Conservation (phyloP, 2,329 filamentous ascomycete genomes). For the Pseudocercospora fuligena region DNA sequence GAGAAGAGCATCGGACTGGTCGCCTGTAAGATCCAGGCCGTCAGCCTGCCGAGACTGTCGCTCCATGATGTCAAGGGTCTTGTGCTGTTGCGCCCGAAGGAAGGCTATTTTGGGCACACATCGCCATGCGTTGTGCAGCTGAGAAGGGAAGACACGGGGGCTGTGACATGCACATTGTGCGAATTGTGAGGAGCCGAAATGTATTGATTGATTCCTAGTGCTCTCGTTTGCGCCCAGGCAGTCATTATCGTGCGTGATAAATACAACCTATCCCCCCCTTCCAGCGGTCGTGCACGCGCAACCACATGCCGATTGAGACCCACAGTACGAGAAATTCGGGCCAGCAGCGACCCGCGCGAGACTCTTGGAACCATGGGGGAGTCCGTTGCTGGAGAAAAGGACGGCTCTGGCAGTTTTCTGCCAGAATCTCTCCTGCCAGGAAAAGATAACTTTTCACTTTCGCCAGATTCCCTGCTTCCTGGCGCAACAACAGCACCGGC, state of each 20-base stretch:
- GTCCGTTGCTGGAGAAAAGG: slow-evolving; percentile 7
- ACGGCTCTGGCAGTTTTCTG: slow-evolving; percentile 1
- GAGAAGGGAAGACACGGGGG: background rate
- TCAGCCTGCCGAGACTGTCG: slow-evolving; percentile 7
- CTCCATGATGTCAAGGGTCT: background rate
- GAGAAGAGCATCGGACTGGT: too few relatives aligned
- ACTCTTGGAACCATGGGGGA: slow-evolving; percentile 6
- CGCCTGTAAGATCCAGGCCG: background rate
- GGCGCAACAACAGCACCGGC: background rate
- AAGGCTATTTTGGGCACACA: background rate
- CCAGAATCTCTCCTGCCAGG: background rate
- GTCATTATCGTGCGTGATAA: slow-evolving; percentile 2
- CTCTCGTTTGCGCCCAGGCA: background rate
- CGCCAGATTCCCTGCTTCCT: background rate
- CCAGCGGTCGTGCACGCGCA: slow-evolving; percentile 3
- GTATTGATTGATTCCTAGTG: background rate
- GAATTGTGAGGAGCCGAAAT: background rate
- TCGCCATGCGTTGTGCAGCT: background rate
- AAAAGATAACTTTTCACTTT: background rate
- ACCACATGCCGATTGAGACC: slow-evolving; percentile 8
- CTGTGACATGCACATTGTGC: background rate
- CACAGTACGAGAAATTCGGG: background rate
- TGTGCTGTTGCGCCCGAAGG: background rate
- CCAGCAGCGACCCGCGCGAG: background rate
- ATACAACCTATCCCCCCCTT: background rate